phyloP scores from a whole-genome alignment of 768 basidiomycete species.

The Leucosporidium creatinivorum region DNA sequence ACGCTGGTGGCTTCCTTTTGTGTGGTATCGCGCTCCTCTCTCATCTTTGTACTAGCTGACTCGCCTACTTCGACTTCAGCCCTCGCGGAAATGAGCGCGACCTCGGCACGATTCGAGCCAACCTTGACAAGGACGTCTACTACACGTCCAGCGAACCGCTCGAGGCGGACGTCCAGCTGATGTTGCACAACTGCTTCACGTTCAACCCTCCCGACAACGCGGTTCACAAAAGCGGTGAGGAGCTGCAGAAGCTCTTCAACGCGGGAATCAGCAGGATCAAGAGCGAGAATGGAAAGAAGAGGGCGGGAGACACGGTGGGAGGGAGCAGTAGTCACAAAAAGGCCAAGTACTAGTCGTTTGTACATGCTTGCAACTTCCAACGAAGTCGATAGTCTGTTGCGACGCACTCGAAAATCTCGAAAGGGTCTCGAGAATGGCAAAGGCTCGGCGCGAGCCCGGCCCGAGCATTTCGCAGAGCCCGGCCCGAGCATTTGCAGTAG shows the following conservation, averaged over 20 bases:
- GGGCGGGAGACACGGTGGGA: not conserved
- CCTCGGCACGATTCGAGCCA: constrained; percentile 68
- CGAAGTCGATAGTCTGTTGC: too few species aligned
- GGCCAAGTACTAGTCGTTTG: not conserved
- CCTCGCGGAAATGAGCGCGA: constrained; percentile 80
- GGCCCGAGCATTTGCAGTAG: too few species aligned
- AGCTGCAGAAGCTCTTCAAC: constrained; percentile 18
- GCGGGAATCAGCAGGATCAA: constrained; percentile 18
- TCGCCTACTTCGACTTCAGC: constrained; percentile 80
- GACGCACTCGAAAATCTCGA: too few species aligned
- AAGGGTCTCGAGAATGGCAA: too few species aligned
- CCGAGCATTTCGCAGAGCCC: too few species aligned
- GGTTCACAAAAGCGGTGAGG: constrained; percentile 15
- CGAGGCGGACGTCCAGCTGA: constrained; percentile 75
- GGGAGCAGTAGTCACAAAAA: not conserved
- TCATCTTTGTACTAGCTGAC: too few species aligned
- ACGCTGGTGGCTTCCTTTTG: too few species aligned
- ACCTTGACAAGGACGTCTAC: constrained; percentile 75
- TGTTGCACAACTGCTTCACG: constrained; percentile 76
- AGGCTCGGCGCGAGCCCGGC: too few species aligned
- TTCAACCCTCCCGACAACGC: constrained; percentile 60
- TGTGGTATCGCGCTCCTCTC: too few species aligned
- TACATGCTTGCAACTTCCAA: too few species aligned
- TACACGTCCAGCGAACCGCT: constrained; percentile 70
- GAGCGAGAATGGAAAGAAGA: not conserved